phyloP scores from a whole-genome alignment of 345 rosid species.

The Orychophragmus violaceus region DNA sequence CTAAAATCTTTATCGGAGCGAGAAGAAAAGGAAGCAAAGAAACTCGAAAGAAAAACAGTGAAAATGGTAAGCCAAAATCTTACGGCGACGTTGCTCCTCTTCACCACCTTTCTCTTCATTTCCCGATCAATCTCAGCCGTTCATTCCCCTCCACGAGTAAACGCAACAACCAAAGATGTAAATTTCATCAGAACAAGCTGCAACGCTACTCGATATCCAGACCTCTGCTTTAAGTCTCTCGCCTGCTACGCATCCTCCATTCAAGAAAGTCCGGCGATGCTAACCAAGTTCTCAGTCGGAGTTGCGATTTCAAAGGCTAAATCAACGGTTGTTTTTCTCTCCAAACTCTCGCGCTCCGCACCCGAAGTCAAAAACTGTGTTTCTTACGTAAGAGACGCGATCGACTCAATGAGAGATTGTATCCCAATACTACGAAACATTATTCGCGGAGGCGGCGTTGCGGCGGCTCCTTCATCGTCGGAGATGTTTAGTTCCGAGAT shows the following conservation, averaged over 20 bases:
- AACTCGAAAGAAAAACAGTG: not conserved
- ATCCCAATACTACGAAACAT: conserved; percentile 59
- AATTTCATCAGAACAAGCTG: conserved; percentile 79
- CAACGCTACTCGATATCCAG: conserved; percentile 65
- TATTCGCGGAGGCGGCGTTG: conserved; percentile 2
- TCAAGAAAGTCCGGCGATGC: conserved; percentile 45
- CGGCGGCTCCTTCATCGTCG: conserved; percentile 17
- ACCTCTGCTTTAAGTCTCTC: conserved; percentile 68
- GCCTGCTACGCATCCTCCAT: conserved; percentile 51
- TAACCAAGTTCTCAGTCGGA: conserved; percentile 59
- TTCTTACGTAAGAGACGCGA: conserved; percentile 68
- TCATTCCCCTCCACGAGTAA: conserved; percentile 1
- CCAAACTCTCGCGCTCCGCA: conserved; percentile 49
- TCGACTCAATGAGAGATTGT: conserved; percentile 79
- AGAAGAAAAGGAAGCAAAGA: not conserved
- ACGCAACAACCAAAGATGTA: conserved; percentile 30
- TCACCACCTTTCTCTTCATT: conserved; percentile 29
- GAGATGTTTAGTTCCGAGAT: conserved; percentile 54
- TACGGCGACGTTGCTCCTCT: conserved; percentile 23
- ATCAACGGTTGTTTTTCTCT: conserved; percentile 42
- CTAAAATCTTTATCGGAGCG: not conserved
- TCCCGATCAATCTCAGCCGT: conserved; percentile 25
- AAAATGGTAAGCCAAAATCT: conserved; percentile 26
- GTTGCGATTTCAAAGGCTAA: conserved; percentile 50
- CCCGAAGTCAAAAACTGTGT: conserved; percentile 75